Percentiles rank a stretch among this genome's conserved stretches.
phyloP scores from a whole-genome alignment of 2,329 filamentous ascomycete species.

The Zasmidium cellare region DNA sequence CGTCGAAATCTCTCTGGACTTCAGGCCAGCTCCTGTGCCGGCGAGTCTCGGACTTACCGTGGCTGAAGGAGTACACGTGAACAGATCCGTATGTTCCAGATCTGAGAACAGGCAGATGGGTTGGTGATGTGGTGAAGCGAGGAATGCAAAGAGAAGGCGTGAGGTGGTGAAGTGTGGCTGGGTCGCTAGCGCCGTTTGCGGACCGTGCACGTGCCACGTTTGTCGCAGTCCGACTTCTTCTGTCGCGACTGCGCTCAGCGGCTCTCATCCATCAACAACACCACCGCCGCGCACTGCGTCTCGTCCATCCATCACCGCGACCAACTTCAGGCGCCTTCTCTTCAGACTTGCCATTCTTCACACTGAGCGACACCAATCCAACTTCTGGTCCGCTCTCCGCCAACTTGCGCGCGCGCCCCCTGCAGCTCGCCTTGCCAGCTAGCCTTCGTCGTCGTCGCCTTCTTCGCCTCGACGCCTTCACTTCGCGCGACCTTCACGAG shows the following conservation, averaged over 20 bases:
- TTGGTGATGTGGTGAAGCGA: no score
- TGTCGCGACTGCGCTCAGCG: neutral
- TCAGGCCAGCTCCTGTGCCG: no score
- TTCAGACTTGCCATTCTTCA: neutral
- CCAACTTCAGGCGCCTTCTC: neutral
- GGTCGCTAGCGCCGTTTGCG: no score
- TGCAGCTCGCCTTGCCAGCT: neutral
- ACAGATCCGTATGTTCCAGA: no score
- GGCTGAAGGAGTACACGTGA: no score
- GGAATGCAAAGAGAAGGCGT: no score
- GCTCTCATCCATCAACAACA: neutral
- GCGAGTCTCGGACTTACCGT: no score
- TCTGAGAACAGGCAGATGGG: no score
- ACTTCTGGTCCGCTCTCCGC: neutral
- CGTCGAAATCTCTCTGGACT: no score
- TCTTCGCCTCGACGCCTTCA: neutral
- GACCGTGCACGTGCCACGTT: neutral
- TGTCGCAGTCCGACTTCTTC: neutral
- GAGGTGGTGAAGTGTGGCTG: no score
- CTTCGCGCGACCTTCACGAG: neutral
- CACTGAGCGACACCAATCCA: neutral
- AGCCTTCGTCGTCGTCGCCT: constrained; percentile 1
- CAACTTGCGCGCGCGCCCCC: constrained; percentile 7
- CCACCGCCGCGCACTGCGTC: neutral
- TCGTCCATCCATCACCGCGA: neutral